phyloP scores from a whole-genome alignment of 1,284 basidiomycete species.

The Pyrrhoderma lamaoense region DNA sequence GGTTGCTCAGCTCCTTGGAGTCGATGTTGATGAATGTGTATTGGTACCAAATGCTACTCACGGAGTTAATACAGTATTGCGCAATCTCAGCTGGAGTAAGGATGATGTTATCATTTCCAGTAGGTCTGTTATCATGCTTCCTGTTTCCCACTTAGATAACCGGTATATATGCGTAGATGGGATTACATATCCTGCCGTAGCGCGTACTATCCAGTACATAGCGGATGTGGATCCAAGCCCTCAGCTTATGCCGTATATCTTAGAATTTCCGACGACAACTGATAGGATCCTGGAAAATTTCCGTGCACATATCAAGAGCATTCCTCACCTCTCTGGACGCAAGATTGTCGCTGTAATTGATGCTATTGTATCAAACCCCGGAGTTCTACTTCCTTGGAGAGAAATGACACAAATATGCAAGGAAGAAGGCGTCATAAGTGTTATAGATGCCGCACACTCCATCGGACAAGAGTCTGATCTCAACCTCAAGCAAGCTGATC shows the following conservation, averaged over 20 bases:
- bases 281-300: slow-evolving; percentile 52
- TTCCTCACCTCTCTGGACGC: slow-evolving; percentile 26
- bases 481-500: slow-evolving; percentile 49
- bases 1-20: slow-evolving; percentile 56
- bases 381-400: slow-evolving; percentile 73
- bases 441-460: slow-evolving; percentile 83
- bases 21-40: slow-evolving; percentile 55
- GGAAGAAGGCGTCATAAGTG: slow-evolving; percentile 57
- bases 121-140: slow-evolving; percentile 23
- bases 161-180: slow-evolving; percentile 35
- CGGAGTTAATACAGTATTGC: slow-evolving; percentile 59
- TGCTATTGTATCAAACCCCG: slow-evolving; percentile 64
- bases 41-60: slow-evolving; percentile 60
- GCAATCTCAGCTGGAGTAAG: slow-evolving; percentile 50
- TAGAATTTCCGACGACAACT: slow-evolving; percentile 62
- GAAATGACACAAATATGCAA: slow-evolving; percentile 64
- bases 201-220: slow-evolving; percentile 50
- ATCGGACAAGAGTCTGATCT: slow-evolving; percentile 45
- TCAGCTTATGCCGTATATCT: slow-evolving; percentile 39
- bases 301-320: slow-evolving; percentile 33
- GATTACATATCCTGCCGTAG: slow-evolving; percentile 62
- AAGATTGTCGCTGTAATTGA: slow-evolving; percentile 74
- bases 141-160: neutral
- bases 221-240: slow-evolving; percentile 52
- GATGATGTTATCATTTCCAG: slow-evolving; percentile 45